These are phyloP conservation scores for Penicillium sumatraense DNA, from an alignment of 2,329 filamentous ascomycete species.

Conservation along the genomic window DNA sequence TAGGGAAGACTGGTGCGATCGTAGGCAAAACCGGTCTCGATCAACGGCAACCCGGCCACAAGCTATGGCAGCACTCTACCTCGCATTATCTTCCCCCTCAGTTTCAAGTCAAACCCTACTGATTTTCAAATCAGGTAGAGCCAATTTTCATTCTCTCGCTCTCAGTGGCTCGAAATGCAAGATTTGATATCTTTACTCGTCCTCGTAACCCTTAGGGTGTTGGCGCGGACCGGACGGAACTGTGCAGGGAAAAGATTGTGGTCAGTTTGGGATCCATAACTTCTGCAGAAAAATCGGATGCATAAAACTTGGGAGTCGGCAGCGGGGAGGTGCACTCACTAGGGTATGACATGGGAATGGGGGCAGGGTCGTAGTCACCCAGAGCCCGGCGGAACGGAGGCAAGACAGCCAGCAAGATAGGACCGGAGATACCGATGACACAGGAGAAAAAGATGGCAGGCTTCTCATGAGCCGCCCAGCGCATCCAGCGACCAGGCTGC, in stretches of 20 bases:
- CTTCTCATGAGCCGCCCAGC: conserved; percentile 85
- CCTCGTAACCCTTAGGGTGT: conserved; percentile 53
- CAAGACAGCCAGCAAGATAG: conserved; percentile 69
- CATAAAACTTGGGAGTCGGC: background rate
- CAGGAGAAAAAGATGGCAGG: conserved; percentile 91
- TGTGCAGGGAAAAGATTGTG: conserved; percentile 25
- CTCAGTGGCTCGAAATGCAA: conserved; percentile 10
- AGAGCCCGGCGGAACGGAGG: conserved; percentile 74
- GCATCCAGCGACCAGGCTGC: conserved; percentile 79
- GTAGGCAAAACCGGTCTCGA: conserved; percentile 8
- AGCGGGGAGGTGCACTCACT: conserved; percentile 62
- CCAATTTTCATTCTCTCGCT: conserved; percentile 5
- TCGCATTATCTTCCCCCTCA: conserved; percentile 5
- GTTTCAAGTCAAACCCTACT: conserved; percentile 5
- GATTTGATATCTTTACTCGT: conserved; percentile 36
- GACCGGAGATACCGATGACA: conserved; percentile 73
- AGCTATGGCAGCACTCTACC: conserved; percentile 10
- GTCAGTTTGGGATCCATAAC: conserved; percentile 9
- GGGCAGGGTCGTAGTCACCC: conserved; percentile 73
- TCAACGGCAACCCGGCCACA: conserved; percentile 10
- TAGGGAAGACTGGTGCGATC: conserved; percentile 5
- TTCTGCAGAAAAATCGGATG: background rate
- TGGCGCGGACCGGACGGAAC: conserved; percentile 52
- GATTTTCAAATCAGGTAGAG: conserved; percentile 6
- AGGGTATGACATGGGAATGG: conserved; percentile 88